These are phyloP conservation scores for Paratinospora sagittata DNA, from an alignment of 164 flowering plant genomes.

Conservation along the genomic window DNA sequence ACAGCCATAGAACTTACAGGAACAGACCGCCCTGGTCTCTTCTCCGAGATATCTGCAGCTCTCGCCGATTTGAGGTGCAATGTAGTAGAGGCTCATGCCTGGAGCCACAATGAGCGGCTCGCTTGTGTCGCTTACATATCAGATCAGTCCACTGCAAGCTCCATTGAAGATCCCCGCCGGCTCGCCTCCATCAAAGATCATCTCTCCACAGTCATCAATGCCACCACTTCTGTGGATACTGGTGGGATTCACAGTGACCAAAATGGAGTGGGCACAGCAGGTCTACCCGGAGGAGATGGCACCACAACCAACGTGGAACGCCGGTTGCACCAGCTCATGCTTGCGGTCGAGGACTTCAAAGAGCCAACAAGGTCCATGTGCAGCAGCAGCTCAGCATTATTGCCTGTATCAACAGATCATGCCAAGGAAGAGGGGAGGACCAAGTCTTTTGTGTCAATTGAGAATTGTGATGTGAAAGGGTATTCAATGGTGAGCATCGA, in stretches of 20 bases:
- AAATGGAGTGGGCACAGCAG: constrained; percentile 29
- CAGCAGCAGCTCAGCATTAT: constrained; percentile 10
- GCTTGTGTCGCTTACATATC: constrained; percentile 63
- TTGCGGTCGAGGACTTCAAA: constrained; percentile 46
- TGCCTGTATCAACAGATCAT: not conserved
- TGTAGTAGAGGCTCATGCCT: constrained; percentile 63
- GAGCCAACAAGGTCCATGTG: constrained; percentile 18
- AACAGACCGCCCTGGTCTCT: constrained; percentile 63
- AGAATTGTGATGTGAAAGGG: constrained; percentile 52
- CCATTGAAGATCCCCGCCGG: constrained; percentile 45
- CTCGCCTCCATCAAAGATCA: constrained; percentile 53
- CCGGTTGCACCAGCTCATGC: constrained; percentile 71
- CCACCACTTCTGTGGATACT: constrained; percentile 12
- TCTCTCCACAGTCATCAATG: constrained; percentile 47
- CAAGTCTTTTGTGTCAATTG: constrained; percentile 34
- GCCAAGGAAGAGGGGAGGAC: constrained; percentile 18
- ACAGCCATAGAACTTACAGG: constrained; percentile 61
- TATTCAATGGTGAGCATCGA: constrained; percentile 50
- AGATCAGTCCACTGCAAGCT: constrained; percentile 32
- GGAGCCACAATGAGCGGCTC: constrained; percentile 68
- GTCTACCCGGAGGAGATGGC: constrained; percentile 22
- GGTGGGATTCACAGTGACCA: constrained; percentile 16
- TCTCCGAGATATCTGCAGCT: constrained; percentile 75
- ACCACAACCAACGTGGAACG: constrained; percentile 43
- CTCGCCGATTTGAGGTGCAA: constrained; percentile 60